Evolutionary conservation across 257 asterid species (phyloP).

Genomic region (Nicotiana attenuata): DNA sequence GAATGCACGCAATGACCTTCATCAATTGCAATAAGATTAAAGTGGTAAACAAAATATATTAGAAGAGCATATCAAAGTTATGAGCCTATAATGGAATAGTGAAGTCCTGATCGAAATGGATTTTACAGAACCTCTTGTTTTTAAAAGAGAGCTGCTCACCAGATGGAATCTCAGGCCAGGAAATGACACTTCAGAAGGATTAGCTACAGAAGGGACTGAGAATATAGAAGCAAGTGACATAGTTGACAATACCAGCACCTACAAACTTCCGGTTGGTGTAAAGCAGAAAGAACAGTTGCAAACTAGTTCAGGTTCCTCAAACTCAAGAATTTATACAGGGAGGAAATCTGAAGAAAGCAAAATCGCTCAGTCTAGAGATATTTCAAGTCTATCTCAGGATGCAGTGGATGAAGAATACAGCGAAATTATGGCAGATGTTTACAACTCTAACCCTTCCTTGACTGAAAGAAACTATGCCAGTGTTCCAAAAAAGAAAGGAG

Average conservation of each 20-base stretch:
- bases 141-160: slow-evolving; percentile 53
- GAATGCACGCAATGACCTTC: not conserved
- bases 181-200: slow-evolving; percentile 30
- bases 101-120: slow-evolving; percentile 15
- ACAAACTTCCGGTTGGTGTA: slow-evolving; percentile 86
- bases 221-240: slow-evolving; percentile 34
- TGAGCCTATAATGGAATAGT: not conserved
- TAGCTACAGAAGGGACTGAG: slow-evolving; percentile 34
- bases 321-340: slow-evolving; percentile 29
- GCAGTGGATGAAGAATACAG: slow-evolving; percentile 32
- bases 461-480: slow-evolving; percentile 31
- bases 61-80: not conserved
- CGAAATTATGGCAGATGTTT: slow-evolving; percentile 23
- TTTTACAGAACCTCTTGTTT: slow-evolving; percentile 40
- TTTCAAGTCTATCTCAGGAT: slow-evolving; percentile 36
- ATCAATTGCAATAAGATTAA: not conserved
- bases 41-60: not conserved
- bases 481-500: slow-evolving; percentile 68
- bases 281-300: slow-evolving; percentile 42
- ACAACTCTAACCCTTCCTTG: slow-evolving; percentile 26
- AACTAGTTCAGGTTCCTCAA: slow-evolving; percentile 35
- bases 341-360: slow-evolving; percentile 31
- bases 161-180: slow-evolving; percentile 48
- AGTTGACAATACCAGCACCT: slow-evolving; percentile 50
- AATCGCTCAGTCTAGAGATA: slow-evolving; percentile 26